phyloP scores from a whole-genome alignment of 257 asterid genomes.

The Misopates orontium region DNA sequence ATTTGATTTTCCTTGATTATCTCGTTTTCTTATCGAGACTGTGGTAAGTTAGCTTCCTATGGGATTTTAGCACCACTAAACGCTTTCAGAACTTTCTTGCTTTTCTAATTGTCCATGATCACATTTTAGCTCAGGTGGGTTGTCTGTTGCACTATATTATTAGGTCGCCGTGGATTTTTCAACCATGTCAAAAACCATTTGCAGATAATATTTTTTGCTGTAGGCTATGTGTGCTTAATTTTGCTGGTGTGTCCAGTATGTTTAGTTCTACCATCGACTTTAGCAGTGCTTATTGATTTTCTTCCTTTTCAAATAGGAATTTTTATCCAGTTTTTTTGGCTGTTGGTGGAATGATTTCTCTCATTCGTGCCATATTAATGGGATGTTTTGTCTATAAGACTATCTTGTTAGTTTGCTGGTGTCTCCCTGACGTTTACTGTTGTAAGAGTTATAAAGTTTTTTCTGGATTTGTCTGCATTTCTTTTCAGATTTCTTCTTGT shows the following conservation, averaged over 20 bases:
- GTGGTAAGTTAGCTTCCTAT: background rate
- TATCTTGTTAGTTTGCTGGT: background rate
- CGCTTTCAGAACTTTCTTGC: slow-evolving; percentile 2
- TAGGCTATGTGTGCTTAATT: background rate
- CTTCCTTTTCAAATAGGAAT: too few relatives aligned
- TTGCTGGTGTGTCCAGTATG: slow-evolving; percentile 8
- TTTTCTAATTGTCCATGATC: background rate
- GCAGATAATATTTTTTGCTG: background rate
- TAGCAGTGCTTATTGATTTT: background rate
- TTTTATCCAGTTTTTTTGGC: background rate
- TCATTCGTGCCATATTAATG: background rate
- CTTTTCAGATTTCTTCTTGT: background rate
- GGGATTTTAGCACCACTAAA: background rate
- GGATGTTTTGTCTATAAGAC: too few relatives aligned
- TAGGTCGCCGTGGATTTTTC: too few relatives aligned
- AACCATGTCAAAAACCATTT: background rate
- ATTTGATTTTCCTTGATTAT: background rate
- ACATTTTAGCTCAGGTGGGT: background rate
- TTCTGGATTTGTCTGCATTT: background rate
- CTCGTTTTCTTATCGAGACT: background rate
- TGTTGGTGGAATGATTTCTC: background rate
- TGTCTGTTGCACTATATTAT: background rate
- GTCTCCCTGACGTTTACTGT: background rate
- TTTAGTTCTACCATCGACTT: too few relatives aligned
- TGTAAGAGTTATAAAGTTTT: background rate